Evolutionary conservation across 176 grass and related monocot species (phyloP).

Genomic region (Carex cristatella): DNA sequence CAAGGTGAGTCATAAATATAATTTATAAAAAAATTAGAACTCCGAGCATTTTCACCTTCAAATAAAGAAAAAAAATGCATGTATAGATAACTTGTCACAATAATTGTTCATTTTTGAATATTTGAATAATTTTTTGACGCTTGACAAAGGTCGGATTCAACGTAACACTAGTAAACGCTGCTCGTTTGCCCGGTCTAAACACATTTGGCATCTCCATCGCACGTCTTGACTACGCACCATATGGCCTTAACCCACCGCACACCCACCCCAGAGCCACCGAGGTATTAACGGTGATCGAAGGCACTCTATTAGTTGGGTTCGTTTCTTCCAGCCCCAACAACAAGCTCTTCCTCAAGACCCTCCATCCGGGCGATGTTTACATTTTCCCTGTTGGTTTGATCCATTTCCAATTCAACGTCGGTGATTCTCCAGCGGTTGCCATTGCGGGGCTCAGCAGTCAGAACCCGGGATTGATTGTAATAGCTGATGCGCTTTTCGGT

Average conservation of each 20-base stretch:
- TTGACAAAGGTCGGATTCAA: slow-evolving; percentile 25
- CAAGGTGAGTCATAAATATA: background rate
- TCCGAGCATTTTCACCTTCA: background rate
- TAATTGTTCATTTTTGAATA: background rate
- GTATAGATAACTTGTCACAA: background rate
- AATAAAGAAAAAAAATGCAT: background rate
- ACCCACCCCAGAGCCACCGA: slow-evolving; percentile 7
- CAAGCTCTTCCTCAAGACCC: slow-evolving; percentile 26
- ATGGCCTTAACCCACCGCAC: slow-evolving; percentile 39
- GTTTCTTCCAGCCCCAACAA: slow-evolving; percentile 31
- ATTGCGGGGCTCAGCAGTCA: slow-evolving; percentile 34
- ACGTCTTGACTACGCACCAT: slow-evolving; percentile 35
- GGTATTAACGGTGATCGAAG: slow-evolving; percentile 23
- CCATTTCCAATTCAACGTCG: slow-evolving; percentile 38
- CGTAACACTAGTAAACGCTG: slow-evolving; percentile 27
- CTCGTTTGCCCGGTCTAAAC: slow-evolving; percentile 26
- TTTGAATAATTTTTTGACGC: background rate
- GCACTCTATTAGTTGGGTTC: slow-evolving; percentile 33
- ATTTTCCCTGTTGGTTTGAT: slow-evolving; percentile 32
- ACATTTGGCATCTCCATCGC: slow-evolving; percentile 32
- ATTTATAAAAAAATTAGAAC: background rate
- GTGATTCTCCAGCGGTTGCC: slow-evolving; percentile 9
- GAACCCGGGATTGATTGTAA: slow-evolving; percentile 19
- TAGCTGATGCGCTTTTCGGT: slow-evolving; percentile 25
- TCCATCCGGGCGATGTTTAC: slow-evolving; percentile 30